Base-by-base conservation (phyloP, 345 rosid species). In the Clausena lansium region DNA sequence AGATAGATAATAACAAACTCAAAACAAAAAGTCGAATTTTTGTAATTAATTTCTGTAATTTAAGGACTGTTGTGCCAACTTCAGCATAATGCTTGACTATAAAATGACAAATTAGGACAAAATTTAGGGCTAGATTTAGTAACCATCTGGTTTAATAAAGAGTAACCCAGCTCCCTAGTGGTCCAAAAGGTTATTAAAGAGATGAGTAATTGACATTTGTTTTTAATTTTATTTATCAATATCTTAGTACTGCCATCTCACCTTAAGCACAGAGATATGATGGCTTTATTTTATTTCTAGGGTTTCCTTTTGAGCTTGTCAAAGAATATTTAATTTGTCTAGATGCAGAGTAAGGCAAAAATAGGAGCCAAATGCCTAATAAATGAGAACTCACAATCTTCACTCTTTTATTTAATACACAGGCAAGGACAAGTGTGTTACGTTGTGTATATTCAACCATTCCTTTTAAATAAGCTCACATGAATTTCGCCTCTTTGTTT, bases 391-490 rank as follows among this genome's bases (percentile, higher is more conserved):
- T 50, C 74, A 22, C 67, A 7, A 11, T 57, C 73, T 64, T n/a
- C 27, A 28, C 57, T 32, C 39, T 33, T 54, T 25, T 5, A 41
- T 77, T 74, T 32, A 64, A 32, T 17, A 20, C 57, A 64, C 17
- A 24, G 67, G 28, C 67, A 28, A 63, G 60, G 73, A 70, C 81
- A 77, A 74, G 52, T 65, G 50, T 66, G 75, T 74, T 76, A 2
- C 11, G 75, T 36, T 9, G 25, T 5, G 50, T 45, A 3, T 3
- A 79, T 67, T 67, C 73, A 55, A 75, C 78, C 83, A 76, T 9
- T 60, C 38, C 60, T 45, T 28, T 68, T 69, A 47, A 76, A 62
- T 45, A 71, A 0, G 28, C n/a, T 85, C 85, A 85, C 87, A 76
- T 30, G 83, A 77, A 66, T 61, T 67, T 60, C 36, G 76, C 74